Evolutionary conservation across 768 basidiomycete genomes (phyloP), one percentile per base, ranked within the genome.

Genomic region (Russula abietina): DNA sequence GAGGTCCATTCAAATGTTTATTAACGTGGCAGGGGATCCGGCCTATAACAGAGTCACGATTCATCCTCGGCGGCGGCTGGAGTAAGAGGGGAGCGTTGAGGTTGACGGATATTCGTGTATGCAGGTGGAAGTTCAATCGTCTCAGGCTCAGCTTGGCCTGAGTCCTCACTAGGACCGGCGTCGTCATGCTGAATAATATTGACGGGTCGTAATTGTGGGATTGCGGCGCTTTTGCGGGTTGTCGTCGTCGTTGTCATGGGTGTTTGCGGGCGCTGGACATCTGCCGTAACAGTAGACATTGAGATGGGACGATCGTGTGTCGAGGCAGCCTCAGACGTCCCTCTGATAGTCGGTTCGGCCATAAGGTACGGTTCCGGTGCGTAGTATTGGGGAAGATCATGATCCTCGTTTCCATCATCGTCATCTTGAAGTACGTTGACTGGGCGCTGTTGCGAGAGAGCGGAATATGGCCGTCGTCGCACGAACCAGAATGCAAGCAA

Each of bases 141-240:
- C 73, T 89, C 90, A 17, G 81, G 71, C 66, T 83, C 81, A 9
- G 73, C 75, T 1, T 73, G 75, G 17, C 58, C 66, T 63, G 24
- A 5, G 2, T 71, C 73, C 60, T 79, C 80, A 6, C 84, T 80
- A 9, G 74, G 74, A 1, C 91, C 90, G 0, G 88, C 91, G 70
- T 93, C 91, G 66, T 91, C 89, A 68, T 93, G 91, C 73, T 92
- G 91, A 50, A 92, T 81, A 69, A 91, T 82, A 70, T 92, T 91
- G 38, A 93, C 83, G 0, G 88, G 80, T 51, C 89, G 77, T 75
- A 90, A 75, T 65, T 74, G 76, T 43, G 85, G 77, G 57, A 79
- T 72, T 45, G 71, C 71, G 2, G 76, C 72, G 10, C 77, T 76
- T 57, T 81, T 81, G 67, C 84, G 84, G 26, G 70, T 67, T 69